Conservation (phyloP, 208 protist species). For the Trypanosoma vivax region DNA sequence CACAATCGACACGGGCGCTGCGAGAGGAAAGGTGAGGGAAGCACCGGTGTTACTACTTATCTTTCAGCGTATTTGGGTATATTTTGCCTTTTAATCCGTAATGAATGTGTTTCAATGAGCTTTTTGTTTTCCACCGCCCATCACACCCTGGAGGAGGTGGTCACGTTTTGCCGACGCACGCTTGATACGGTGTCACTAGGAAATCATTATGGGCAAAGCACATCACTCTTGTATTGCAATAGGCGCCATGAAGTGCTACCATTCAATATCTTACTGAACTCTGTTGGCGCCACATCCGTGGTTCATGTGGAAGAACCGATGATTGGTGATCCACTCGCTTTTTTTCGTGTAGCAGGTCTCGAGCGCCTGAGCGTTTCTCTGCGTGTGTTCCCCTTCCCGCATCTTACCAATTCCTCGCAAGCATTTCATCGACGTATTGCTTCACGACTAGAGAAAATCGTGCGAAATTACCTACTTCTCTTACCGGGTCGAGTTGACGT, state of each 20-base stretch:
- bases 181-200: conserved; percentile 71
- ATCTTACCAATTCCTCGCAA: conserved; percentile 2
- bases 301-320: conserved; percentile 47
- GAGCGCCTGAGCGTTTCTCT: conserved; percentile 15
- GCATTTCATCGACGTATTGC: conserved; percentile 16
- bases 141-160: conserved; percentile 59
- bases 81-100: conserved; percentile 54
- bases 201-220: conserved; percentile 75
- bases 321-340: conserved; percentile 59
- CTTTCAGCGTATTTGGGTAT: conserved; percentile 39
- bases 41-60: not conserved
- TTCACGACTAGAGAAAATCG: conserved; percentile 43
- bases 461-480: conserved; percentile 43
- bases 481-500: conserved; percentile 42
- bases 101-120: conserved; percentile 58
- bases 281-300: conserved; percentile 13
- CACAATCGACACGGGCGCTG: not conserved
- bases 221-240: conserved; percentile 76
- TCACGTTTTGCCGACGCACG: conserved; percentile 57
- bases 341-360: conserved; percentile 26
- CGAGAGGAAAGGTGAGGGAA: not conserved
- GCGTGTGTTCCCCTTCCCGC: conserved; percentile 17
- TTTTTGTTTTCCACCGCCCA: conserved; percentile 62
- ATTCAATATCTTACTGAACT: conserved; percentile 49
- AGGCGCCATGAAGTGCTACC: conserved; percentile 60